phyloP scores from a whole-genome alignment of 1,284 basidiomycete species.

The Fistulinella cinereoalba region DNA sequence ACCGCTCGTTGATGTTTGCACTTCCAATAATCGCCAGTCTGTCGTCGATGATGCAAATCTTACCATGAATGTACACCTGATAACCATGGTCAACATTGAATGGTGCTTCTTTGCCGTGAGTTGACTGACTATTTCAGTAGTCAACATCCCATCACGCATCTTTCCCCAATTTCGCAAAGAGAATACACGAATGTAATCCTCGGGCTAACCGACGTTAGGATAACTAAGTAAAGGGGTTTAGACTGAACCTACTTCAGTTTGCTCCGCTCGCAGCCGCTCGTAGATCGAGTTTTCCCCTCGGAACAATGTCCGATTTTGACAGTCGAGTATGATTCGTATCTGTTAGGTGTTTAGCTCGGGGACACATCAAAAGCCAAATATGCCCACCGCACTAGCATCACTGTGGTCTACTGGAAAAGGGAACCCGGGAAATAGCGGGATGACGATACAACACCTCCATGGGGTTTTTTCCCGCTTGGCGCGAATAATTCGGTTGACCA shows the following conservation, averaged over 20 bases:
- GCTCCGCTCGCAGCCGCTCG: conserved; percentile 80
- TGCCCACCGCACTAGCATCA: conserved; percentile 84
- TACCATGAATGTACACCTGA: conserved; percentile 86
- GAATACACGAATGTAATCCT: conserved; percentile 92
- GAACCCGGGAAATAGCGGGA: conserved; percentile 93
- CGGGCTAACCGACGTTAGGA: conserved; percentile 54
- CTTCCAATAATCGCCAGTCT: conserved; percentile 97
- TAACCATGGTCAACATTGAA: conserved; percentile 8
- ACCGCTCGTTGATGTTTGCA: conserved; percentile 98
- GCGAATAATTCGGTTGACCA: conserved; percentile 88
- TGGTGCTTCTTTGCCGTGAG: background rate
- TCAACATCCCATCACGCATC: conserved; percentile 79
- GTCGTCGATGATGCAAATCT: conserved; percentile 92
- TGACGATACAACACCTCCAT: conserved; percentile 93
- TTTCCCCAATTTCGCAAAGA: conserved; percentile 93
- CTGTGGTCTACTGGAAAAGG: conserved; percentile 90
- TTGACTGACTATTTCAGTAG: conserved; percentile 78
- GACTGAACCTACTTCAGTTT: conserved; percentile 69
- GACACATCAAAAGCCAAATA: background rate
- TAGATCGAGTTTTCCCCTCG: conserved; percentile 94
- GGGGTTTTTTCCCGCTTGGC: conserved; percentile 80
- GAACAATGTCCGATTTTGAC: conserved; percentile 87
- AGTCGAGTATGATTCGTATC: conserved; percentile 92
- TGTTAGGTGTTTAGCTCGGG: conserved; percentile 26
- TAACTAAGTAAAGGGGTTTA: background rate